A percentile compares a stretch with the other conserved stretches of the same genome.
Evolutionary conservation across 2,329 filamentous ascomycete species (phyloP).

Genomic region (Colletotrichum sp.): DNA sequence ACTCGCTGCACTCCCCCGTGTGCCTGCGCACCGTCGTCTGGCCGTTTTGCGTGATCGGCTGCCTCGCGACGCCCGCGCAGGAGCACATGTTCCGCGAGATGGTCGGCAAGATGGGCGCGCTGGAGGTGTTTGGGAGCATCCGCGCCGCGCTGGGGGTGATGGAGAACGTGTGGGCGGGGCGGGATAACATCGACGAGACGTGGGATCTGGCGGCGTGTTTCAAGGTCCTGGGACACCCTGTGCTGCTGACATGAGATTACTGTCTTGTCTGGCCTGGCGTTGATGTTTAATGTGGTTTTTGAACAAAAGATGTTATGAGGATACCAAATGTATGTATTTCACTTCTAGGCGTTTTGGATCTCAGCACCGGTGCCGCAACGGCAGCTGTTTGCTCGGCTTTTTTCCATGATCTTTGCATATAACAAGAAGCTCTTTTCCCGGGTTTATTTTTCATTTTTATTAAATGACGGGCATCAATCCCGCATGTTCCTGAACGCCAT

Average conservation of each 20-base stretch:
- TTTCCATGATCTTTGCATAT: not conserved
- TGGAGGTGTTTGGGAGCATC: constrained; percentile 51
- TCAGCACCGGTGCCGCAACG: not conserved
- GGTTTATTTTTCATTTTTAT: not conserved
- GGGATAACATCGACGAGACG: constrained; percentile 42
- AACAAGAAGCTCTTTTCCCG: not conserved
- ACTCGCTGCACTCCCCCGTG: constrained; percentile 33
- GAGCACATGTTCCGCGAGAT: constrained; percentile 48
- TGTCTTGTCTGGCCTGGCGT: not conserved
- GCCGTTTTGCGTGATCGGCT: constrained; percentile 48
- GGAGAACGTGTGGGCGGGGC: constrained; percentile 50
- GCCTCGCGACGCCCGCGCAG: constrained; percentile 41
- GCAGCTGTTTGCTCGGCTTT: not conserved
- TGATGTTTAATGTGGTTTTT: not conserved
- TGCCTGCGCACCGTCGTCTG: constrained; percentile 46
- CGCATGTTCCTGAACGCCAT: not conserved
- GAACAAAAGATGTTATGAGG: not conserved
- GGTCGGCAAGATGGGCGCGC: constrained; percentile 43
- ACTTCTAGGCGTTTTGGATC: not conserved
- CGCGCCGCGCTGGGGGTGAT: constrained; percentile 48
- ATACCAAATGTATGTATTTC: not conserved
- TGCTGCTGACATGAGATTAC: constrained; percentile 38
- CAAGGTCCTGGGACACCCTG: constrained; percentile 42
- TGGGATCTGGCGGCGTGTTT: constrained; percentile 52
- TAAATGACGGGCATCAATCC: not conserved